phyloP scores from a whole-genome alignment of 31 red algal species.

The Bonnemaisonia californica region DNA sequence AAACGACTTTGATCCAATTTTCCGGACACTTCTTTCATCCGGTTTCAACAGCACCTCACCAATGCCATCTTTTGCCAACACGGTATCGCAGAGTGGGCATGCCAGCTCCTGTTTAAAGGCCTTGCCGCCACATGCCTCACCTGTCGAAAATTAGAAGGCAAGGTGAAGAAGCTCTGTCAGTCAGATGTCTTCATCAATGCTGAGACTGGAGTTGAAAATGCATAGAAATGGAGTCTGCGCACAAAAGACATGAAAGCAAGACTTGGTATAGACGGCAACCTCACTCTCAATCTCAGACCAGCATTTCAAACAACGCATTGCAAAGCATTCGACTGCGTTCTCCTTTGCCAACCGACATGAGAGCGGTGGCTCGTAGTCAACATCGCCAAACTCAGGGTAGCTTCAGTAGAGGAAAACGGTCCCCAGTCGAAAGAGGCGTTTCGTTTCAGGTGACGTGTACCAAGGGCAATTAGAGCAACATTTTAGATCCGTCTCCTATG shows the following conservation, averaged over 20 bases:
- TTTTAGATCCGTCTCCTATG: no score
- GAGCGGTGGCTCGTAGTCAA: no score
- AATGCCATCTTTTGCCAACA: constrained; percentile 67
- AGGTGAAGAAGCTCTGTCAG: no score
- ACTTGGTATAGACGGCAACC: constrained; percentile 53
- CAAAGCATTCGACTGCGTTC: no score
- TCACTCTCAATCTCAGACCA: constrained; percentile 35
- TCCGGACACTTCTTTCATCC: constrained; percentile 31
- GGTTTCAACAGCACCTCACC: constrained; percentile 33
- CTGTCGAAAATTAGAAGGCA: constrained; percentile 4
- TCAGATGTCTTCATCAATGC: no score
- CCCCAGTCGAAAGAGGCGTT: no score
- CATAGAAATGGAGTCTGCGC: constrained; percentile 9
- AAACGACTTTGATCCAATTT: constrained; percentile 31
- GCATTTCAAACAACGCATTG: constrained; percentile 65
- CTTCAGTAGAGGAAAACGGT: no score
- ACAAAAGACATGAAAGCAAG: constrained; percentile 66
- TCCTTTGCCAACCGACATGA: no score
- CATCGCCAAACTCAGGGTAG: no score
- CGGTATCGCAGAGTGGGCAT: constrained; percentile 68
- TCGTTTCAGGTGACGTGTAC: no score
- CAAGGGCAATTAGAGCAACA: no score
- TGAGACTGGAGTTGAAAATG: background rate
- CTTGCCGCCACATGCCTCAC: constrained; percentile 34
- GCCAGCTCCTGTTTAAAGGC: constrained; percentile 58